Evolutionary conservation across 257 asterid genomes (phyloP).

Genomic region (Misopates orontium): DNA sequence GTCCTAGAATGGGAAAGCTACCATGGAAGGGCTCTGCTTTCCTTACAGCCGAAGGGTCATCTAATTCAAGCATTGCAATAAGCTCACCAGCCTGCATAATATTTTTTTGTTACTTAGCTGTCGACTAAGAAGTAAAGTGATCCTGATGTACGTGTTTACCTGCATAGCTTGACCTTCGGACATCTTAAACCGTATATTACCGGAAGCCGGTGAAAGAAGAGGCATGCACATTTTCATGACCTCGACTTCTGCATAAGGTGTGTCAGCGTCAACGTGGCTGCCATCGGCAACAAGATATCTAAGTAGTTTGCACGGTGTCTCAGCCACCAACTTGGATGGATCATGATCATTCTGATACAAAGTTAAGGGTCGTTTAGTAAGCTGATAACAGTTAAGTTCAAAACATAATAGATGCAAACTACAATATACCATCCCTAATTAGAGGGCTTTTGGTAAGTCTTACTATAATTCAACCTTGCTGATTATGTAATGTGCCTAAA

Average conservation of each 20-base stretch:
- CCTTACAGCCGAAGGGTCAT: slow-evolving; percentile 98
- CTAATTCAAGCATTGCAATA: slow-evolving; percentile 92
- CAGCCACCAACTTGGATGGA: slow-evolving; percentile 95
- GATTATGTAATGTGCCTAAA: no score
- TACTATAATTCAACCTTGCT: no score
- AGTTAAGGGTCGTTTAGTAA: slow-evolving; percentile 13
- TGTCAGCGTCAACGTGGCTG: slow-evolving; percentile 92
- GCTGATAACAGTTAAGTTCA: no score
- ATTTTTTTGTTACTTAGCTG: slow-evolving; percentile 17
- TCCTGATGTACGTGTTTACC: slow-evolving; percentile 47
- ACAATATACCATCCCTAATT: no score
- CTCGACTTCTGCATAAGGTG: slow-evolving; percentile 96
- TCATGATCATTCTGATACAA: slow-evolving; percentile 90
- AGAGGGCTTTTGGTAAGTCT: no score
- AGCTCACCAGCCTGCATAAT: slow-evolving; percentile 87
- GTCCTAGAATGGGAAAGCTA: slow-evolving; percentile 84
- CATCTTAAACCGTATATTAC: slow-evolving; percentile 74
- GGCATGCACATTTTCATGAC: slow-evolving; percentile 99
- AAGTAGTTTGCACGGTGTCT: slow-evolving; percentile 97
- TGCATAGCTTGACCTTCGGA: slow-evolving; percentile 99
- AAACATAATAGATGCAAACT: no score
- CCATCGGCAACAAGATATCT: slow-evolving; percentile 68
- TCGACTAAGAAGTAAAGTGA: slow-evolving; percentile 18
- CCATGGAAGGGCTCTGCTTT: slow-evolving; percentile 96
- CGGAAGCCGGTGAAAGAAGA: slow-evolving; percentile 98